These are phyloP conservation scores for Curvularia hawaiiensis DNA, from an alignment of 2,329 filamentous ascomycete species.

Conservation along the genomic window DNA sequence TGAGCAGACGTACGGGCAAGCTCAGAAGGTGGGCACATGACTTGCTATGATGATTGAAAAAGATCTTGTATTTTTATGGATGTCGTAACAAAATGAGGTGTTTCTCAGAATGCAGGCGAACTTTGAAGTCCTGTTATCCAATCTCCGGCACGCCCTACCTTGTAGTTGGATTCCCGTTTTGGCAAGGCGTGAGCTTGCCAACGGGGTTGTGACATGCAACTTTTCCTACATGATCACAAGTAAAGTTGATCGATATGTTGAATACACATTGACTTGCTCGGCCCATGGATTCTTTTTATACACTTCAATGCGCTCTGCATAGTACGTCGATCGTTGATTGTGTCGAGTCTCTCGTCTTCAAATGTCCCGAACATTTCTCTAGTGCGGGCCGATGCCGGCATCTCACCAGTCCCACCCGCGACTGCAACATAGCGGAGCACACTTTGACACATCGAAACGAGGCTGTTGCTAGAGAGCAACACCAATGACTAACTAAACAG, in stretches of 20 bases:
- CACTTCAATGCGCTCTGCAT: background rate
- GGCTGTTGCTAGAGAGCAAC: background rate
- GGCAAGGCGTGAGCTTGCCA: constrained; percentile 7
- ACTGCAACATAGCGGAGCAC: background rate
- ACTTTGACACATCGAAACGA: background rate
- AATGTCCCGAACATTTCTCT: background rate
- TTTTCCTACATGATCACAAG: background rate
- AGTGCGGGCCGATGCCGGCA: constrained; percentile 5
- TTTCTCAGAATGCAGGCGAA: background rate
- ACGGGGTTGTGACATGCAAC: background rate
- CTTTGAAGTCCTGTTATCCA: background rate
- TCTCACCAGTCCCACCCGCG: background rate
- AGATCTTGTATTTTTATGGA: background rate
- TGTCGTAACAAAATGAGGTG: background rate
- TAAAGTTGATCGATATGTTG: background rate
- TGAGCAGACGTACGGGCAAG: constrained; percentile 1
- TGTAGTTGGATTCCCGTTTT: constrained; percentile 5
- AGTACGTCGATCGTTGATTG: background rate
- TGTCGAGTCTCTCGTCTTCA: background rate
- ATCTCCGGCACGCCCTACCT: background rate
- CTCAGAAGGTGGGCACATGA: constrained; percentile 30
- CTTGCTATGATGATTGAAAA: background rate
- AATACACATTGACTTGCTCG: background rate
- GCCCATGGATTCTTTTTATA: too few species aligned
- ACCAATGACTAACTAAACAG: background rate